These are phyloP conservation scores for Pleurotus pulmonarius DNA, from an alignment of 768 basidiomycete genomes.

Conservation along the genomic window DNA sequence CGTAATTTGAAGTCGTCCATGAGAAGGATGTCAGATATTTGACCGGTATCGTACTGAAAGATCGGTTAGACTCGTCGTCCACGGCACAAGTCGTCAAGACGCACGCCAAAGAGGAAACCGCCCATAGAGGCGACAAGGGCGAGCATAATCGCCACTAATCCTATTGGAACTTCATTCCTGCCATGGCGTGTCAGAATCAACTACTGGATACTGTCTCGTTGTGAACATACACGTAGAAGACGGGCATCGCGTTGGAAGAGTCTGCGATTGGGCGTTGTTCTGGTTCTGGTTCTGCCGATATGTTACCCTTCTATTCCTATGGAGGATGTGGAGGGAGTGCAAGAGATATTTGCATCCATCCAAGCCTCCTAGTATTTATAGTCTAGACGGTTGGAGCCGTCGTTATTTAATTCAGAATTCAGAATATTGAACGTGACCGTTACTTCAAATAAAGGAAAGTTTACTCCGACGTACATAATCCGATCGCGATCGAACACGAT, in stretches of 20 bases:
- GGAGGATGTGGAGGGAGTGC: too few species aligned
- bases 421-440: too few species aligned
- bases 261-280: too few species aligned
- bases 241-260: background rate
- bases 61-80: background rate
- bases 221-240: background rate
- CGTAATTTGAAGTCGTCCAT: slow-evolving; percentile 67
- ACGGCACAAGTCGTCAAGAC: slow-evolving; percentile 11
- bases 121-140: slow-evolving; percentile 71
- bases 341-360: too few species aligned
- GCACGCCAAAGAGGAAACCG: slow-evolving; percentile 56
- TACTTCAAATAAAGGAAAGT: too few species aligned
- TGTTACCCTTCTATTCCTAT: too few species aligned
- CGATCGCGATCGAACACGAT: too few species aligned
- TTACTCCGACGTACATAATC: too few species aligned
- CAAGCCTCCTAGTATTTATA: too few species aligned
- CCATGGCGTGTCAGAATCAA: background rate
- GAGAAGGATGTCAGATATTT: slow-evolving; percentile 73
- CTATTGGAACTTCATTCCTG: slow-evolving; percentile 60
- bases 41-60: slow-evolving; percentile 63
- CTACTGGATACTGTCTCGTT: background rate
- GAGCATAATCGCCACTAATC: slow-evolving; percentile 58
- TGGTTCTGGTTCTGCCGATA: too few species aligned
- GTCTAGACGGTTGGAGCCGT: too few species aligned
- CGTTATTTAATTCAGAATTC: too few species aligned